Percentiles rank a stretch among this genome's conserved stretches.
phyloP scores from a whole-genome alignment of 441 rosid species.

The Populus hybrid region DNA sequence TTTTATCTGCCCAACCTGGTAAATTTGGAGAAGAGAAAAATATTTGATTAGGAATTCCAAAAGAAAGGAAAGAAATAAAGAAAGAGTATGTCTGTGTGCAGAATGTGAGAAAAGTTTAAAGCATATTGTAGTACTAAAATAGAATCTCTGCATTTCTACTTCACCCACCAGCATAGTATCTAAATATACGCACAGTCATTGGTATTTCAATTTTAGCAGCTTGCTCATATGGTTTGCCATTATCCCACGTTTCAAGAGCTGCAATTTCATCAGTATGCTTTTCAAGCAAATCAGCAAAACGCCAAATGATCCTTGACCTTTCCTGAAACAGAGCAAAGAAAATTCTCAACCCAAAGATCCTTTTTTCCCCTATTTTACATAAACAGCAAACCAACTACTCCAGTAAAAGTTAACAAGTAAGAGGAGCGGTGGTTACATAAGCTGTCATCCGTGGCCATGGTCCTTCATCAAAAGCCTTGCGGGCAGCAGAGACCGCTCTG shows the following conservation, averaged over 20 bases:
- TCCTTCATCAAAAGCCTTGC: slow-evolving; percentile 76
- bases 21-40: slow-evolving; percentile 11
- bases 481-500: slow-evolving; percentile 69
- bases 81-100: neutral
- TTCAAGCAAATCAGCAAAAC: slow-evolving; percentile 83
- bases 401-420: neutral
- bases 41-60: neutral
- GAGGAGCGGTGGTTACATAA: slow-evolving; percentile 32
- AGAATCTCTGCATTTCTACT: neutral
- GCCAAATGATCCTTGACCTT: slow-evolving; percentile 64
- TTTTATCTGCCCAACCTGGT: slow-evolving; percentile 74
- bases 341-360: neutral
- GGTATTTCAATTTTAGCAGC: slow-evolving; percentile 61
- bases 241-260: slow-evolving; percentile 82
- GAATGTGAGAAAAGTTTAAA: neutral
- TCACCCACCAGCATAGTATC: slow-evolving; percentile 77
- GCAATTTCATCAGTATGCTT: slow-evolving; percentile 81
- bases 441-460: slow-evolving; percentile 78
- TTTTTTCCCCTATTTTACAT: neutral
- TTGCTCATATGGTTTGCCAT: slow-evolving; percentile 83
- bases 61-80: neutral
- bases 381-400: neutral
- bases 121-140: neutral
- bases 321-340: slow-evolving; percentile 45
- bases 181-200: slow-evolving; percentile 58